A percentile compares a stretch with the other conserved stretches of the same genome.
phyloP scores from a whole-genome alignment of 768 basidiomycete genomes.

The Galerina sulciceps region DNA sequence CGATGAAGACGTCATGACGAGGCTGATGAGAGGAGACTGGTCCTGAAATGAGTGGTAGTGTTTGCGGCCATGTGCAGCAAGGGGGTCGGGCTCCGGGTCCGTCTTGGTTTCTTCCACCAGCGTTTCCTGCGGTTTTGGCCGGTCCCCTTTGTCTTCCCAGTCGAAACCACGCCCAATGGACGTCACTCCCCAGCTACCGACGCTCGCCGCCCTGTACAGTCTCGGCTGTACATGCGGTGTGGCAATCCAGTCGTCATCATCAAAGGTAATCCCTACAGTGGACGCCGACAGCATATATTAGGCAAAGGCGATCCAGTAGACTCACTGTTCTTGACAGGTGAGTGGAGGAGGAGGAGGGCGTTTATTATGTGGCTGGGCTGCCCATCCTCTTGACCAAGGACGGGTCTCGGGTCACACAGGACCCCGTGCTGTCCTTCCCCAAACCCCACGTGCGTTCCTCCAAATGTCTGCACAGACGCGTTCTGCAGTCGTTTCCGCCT shows the following conservation, averaged over 20 bases:
- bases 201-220: slow-evolving; percentile 66
- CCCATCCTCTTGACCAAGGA: slow-evolving; percentile 7
- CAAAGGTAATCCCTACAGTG: slow-evolving; percentile 64
- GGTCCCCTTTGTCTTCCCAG: slow-evolving; percentile 53
- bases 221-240: slow-evolving; percentile 45
- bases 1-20: slow-evolving; percentile 26
- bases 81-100: slow-evolving; percentile 18
- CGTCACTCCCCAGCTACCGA: slow-evolving; percentile 85
- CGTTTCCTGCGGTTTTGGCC: slow-evolving; percentile 15
- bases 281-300: slow-evolving; percentile 63
- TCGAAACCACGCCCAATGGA: slow-evolving; percentile 83
- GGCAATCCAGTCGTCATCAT: slow-evolving; percentile 72
- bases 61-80: slow-evolving; percentile 39
- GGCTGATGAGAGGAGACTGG: slow-evolving; percentile 34
- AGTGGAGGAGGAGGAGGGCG: slow-evolving; percentile 14
- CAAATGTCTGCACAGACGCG: background rate
- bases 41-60: slow-evolving; percentile 38
- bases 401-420: slow-evolving; percentile 15
- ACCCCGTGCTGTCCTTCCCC: slow-evolving; percentile 14
- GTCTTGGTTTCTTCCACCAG: slow-evolving; percentile 17
- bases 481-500: too few relatives aligned
- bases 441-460: slow-evolving; percentile 8
- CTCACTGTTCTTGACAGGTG: slow-evolving; percentile 20
- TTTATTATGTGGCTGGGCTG: slow-evolving; percentile 11
- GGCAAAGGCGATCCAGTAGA: slow-evolving; percentile 19